Evolutionary conservation across 495 filamentous ascomycete species (phyloP), one percentile per base, ranked within the genome.

Genomic region (Cenococcum geophilum): DNA sequence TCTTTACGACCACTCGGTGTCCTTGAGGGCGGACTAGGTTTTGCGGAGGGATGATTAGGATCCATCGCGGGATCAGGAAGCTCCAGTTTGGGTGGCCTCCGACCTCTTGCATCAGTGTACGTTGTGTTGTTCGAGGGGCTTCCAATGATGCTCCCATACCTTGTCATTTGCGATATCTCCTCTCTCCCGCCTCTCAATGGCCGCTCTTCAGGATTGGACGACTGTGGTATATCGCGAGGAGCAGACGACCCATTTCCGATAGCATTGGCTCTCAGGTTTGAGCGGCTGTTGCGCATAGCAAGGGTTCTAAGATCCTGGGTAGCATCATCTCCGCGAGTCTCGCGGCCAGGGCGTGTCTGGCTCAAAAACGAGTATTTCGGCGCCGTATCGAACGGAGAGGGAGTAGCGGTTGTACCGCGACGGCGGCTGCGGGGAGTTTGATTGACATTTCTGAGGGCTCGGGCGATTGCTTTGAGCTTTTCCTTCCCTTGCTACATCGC

Each of bases 401-500:
- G 61, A 0, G 53, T 64, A 45, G 59, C 43, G 50, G 63, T 62
- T 22, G 58, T 63, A 20, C 70, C 67, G 27, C 63, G 58, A 6
- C 47, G 58, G 22, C 56, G 45, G 8, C 57, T 27, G 16, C 73
- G 77, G 48, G 80, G 84, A 37, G 82, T 86, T 50, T 83, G 81
- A 56, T 81, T 76, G 64, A 79, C 71, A 61, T 72, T 81, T 58
- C 81, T 80, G 9, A 89, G 76, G 62, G 90, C 89, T 40, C 84
- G 81, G n/a, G 80, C 72, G 53, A 95, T 80, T 34, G 84, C 83
- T 72, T 93, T 96, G 72, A 96, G 78, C 72, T 89, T 87, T 76
- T 96, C 95, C 74, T 96, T 96, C 32, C 89, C 91, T n/a, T 64
- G 63, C 82, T 86, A 62, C 18, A 21, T 21, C 6, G 34, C 54